Base-by-base conservation (phyloP, 2,329 filamentous ascomycete genomes). In the Arthrobotrys megalospora region DNA sequence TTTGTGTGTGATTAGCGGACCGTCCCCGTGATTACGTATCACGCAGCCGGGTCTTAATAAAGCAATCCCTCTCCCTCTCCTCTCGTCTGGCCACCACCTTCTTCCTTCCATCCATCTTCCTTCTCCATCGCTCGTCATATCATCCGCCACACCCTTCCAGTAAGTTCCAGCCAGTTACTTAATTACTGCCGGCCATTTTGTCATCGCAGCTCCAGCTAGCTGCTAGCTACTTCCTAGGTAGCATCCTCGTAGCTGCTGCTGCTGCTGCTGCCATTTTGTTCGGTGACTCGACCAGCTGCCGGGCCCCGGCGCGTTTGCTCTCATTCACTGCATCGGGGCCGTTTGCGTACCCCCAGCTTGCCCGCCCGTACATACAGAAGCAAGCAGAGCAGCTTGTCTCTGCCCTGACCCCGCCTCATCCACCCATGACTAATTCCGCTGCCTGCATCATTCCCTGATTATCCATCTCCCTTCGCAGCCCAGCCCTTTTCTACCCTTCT, bases 401-500 rank as follows among this genome's bases (percentile, higher is more conserved):
- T 48, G 11, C 38, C 21, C 38, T 19, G 24, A 45, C 73, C 52
- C 62, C 58, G 55, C 58, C 64, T 47, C 64, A 43, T 36, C 53
- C 55, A 69, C 67, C 73, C 67, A 78, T 78, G 72, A 77, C 72
- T 77, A 77, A 77, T 77, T 77, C 72, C 72, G 72, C 72, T 77
- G 72, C 72, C 66, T 62, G 8, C 72, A 66, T 77, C 72, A 77
- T 70, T 63, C 60, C 36, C 38, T 60, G 45, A 65, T 52, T 80
- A 72, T 47, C 70, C 50, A 70, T 16, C 47, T 36, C 60, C 58
- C 48, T 69, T 60, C 48, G 68, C 58, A 68, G 52, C 60, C 24
- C 36, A 24, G 21, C 70, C 55, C 52, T 72, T 79, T 66, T 80
- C 77, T 79, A 65, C 79, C 78, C 65, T 81, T 79, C 80, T 80